Conservation (phyloP, 176 grass and related monocot species). For the Canna indica region DNA sequence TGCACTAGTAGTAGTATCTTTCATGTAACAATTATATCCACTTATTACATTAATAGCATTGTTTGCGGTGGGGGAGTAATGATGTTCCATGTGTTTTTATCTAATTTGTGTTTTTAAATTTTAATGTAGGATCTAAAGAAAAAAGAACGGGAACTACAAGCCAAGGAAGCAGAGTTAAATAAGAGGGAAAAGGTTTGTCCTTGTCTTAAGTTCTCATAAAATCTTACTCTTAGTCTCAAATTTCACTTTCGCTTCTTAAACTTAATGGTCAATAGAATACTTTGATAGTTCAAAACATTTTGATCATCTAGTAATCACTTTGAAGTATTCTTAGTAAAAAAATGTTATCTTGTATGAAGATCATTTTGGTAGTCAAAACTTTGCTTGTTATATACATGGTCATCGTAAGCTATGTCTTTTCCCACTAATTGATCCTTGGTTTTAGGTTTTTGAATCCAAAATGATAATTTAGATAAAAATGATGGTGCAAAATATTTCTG, state of each 20-base stretch:
- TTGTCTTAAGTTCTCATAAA: not conserved
- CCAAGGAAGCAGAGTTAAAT: constrained; percentile 49
- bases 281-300: not conserved
- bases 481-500: too few species aligned
- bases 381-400: too few species aligned
- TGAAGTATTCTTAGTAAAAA: not conserved
- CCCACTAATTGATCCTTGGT: too few species aligned
- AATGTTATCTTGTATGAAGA: too few species aligned
- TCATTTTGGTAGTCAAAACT: too few species aligned
- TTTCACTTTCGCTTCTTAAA: not conserved
- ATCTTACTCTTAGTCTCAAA: not conserved
- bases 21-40: not conserved
- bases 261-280: not conserved
- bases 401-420: too few species aligned
- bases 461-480: too few species aligned
- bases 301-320: too few species aligned
- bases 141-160: constrained; percentile 49
- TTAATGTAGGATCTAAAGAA: constrained; percentile 40
- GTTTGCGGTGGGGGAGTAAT: not conserved
- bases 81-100: not conserved
- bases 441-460: too few species aligned
- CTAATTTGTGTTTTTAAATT: not conserved
- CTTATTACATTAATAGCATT: not conserved
- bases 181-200: constrained; percentile 44
- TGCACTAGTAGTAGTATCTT: not conserved